Evolutionary conservation across 2,329 filamentous ascomycete genomes (phyloP).

Genomic region (Calycina herbarum): DNA sequence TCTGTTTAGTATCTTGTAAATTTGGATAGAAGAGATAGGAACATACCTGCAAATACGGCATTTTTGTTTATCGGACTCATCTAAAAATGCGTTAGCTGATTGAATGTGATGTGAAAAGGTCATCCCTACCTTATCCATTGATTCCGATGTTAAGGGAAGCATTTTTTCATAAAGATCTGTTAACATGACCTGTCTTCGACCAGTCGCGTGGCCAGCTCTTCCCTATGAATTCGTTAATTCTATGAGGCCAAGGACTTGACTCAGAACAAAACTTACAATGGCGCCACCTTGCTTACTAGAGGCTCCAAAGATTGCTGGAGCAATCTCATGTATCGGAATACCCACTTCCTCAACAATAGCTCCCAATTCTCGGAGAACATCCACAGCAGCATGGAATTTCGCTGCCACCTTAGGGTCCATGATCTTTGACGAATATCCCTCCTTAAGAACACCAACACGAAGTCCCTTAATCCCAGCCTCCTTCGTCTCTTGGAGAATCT

Average conservation of each 20-base stretch:
- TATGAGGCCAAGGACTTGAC: background rate
- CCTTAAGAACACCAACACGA: constrained; percentile 46
- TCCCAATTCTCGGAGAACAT: constrained; percentile 46
- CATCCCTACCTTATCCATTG: constrained; percentile 21
- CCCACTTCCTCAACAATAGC: constrained; percentile 52
- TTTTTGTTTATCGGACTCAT: constrained; percentile 26
- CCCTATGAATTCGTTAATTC: constrained; percentile 10
- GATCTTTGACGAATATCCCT: constrained; percentile 46
- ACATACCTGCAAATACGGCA: constrained; percentile 13
- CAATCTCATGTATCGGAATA: constrained; percentile 45
- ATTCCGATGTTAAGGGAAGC: constrained; percentile 21
- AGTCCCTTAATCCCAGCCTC: constrained; percentile 36
- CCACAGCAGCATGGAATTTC: constrained; percentile 44
- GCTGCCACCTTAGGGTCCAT: constrained; percentile 40
- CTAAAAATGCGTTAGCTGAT: constrained; percentile 6
- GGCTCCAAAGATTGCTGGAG: constrained; percentile 24
- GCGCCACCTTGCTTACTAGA: constrained; percentile 23
- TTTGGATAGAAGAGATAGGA: background rate
- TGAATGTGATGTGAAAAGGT: background rate
- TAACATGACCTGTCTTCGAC: constrained; percentile 26
- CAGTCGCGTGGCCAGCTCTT: constrained; percentile 22
- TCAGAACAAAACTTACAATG: constrained; percentile 14
- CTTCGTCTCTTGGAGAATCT: constrained; percentile 20
- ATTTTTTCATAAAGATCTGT: constrained; percentile 27
- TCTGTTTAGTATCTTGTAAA: background rate